phyloP scores from a whole-genome alignment of 768 basidiomycete genomes.

The Pleurotus sapidus region DNA sequence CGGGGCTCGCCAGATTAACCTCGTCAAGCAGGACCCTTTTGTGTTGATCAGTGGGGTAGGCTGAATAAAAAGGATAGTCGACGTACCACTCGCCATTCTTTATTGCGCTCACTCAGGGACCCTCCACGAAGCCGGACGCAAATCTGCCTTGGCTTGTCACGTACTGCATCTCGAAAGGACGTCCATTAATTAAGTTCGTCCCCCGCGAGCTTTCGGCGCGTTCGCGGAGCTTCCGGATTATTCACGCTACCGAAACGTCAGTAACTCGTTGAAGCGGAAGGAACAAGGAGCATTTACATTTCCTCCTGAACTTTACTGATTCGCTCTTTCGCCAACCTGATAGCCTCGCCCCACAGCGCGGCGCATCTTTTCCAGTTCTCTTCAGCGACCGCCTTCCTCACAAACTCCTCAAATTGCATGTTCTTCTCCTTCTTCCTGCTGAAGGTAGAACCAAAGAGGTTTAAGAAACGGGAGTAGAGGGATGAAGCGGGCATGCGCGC shows the following conservation, averaged over 20 bases:
- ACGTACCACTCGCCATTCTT: constrained; percentile 87
- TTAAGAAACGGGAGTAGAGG: no score
- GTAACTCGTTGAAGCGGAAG: no score
- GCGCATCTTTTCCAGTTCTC: no score
- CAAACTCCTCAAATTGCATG: no score
- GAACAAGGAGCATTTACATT: constrained; percentile 4
- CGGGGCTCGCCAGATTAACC: constrained; percentile 90
- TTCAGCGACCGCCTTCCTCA: no score
- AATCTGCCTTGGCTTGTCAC: constrained; percentile 87
- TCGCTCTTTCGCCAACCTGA: constrained; percentile 63
- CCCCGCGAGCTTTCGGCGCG: constrained; percentile 57
- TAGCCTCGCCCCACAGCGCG: constrained; percentile 80
- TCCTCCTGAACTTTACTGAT: constrained; percentile 33
- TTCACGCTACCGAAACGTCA: neutral
- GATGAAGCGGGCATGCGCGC: no score
- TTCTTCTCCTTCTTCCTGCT: no score
- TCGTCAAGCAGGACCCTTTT: constrained; percentile 92
- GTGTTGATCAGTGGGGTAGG: no score
- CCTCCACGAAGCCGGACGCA: constrained; percentile 94
- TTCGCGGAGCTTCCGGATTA: constrained; percentile 46
- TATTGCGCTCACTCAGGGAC: constrained; percentile 87
- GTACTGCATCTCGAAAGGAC: constrained; percentile 82
- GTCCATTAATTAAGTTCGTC: constrained; percentile 53
- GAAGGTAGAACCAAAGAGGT: no score
- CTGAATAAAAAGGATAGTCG: neutral